Evolutionary conservation across 192 early-diverging fungal species (phyloP).

Genomic region (Rhizophlyctis rosea): DNA sequence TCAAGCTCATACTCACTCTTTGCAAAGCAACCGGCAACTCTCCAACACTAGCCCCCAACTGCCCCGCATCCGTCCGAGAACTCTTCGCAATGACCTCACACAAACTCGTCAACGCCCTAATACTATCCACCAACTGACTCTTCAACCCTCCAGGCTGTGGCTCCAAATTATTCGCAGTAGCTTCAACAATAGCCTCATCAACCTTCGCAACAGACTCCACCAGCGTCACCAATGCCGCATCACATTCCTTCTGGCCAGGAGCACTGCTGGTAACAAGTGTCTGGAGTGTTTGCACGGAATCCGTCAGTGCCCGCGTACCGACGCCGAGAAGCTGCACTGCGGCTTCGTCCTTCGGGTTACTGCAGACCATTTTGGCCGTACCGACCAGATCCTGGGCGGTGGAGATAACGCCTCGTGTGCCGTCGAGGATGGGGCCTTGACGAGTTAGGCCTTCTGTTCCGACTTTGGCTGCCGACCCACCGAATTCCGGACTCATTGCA

Average conservation of each 20-base stretch:
- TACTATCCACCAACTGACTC: slow-evolving; percentile 37
- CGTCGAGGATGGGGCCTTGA: slow-evolving; percentile 45
- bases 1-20: slow-evolving; percentile 26
- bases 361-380: slow-evolving; percentile 40
- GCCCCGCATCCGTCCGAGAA: slow-evolving; percentile 31
- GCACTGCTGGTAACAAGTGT: slow-evolving; percentile 31
- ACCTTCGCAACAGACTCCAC: slow-evolving; percentile 27
- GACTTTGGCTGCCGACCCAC: slow-evolving; percentile 43
- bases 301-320: slow-evolving; percentile 23
- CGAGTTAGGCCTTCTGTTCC: slow-evolving; percentile 20
- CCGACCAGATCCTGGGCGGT: slow-evolving; percentile 35
- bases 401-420: slow-evolving; percentile 29
- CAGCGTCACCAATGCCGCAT: slow-evolving; percentile 38
- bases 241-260: slow-evolving; percentile 58
- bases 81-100: slow-evolving; percentile 43
- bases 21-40: slow-evolving; percentile 43
- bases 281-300: slow-evolving; percentile 32
- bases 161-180: slow-evolving; percentile 40
- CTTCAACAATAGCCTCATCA: slow-evolving; percentile 50
- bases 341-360: slow-evolving; percentile 37
- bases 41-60: slow-evolving; percentile 32
- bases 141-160: slow-evolving; percentile 23
- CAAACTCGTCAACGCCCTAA: slow-evolving; percentile 39
- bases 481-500: slow-evolving; percentile 38
- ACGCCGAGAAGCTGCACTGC: slow-evolving; percentile 28